These are phyloP conservation scores for Catharanthus roseus DNA, from an alignment of 257 asterid species.

Conservation along the genomic window DNA sequence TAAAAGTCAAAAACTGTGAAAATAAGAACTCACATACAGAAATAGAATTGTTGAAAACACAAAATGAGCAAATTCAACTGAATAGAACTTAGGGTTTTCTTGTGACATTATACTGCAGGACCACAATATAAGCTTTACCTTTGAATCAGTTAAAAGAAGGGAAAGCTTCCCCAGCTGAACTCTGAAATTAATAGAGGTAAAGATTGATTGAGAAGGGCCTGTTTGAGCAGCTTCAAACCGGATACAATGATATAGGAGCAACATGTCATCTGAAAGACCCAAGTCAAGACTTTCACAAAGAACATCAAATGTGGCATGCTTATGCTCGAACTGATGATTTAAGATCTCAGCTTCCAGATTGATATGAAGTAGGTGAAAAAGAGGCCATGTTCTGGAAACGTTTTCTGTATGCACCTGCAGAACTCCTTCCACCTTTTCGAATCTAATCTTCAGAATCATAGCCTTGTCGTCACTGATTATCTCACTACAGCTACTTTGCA, in stretches of 20 bases:
- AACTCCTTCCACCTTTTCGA: constrained; percentile 49
- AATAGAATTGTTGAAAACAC: background rate
- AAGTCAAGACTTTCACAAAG: constrained; percentile 58
- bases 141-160: constrained; percentile 69
- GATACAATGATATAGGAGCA: constrained; percentile 46
- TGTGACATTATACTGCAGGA: background rate
- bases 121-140: constrained; percentile 38
- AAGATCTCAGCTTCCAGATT: constrained; percentile 50
- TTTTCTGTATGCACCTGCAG: constrained; percentile 45
- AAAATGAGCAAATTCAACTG: background rate
- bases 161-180: constrained; percentile 59
- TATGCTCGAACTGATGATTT: constrained; percentile 30
- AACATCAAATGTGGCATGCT: constrained; percentile 40
- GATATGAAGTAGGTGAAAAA: constrained; percentile 64
- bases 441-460: constrained; percentile 39
- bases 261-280: constrained; percentile 60
- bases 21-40: background rate
- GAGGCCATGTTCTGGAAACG: constrained; percentile 51
- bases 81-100: constrained; percentile 1
- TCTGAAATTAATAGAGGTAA: constrained; percentile 45
- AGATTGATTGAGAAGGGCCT: constrained; percentile 33
- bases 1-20: background rate
- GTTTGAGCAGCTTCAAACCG: constrained; percentile 50
- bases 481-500: constrained; percentile 48
- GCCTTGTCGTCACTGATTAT: constrained; percentile 46